Conservation (phyloP, 2,329 filamentous ascomycete genomes). For the Pyricularia grisea region DNA sequence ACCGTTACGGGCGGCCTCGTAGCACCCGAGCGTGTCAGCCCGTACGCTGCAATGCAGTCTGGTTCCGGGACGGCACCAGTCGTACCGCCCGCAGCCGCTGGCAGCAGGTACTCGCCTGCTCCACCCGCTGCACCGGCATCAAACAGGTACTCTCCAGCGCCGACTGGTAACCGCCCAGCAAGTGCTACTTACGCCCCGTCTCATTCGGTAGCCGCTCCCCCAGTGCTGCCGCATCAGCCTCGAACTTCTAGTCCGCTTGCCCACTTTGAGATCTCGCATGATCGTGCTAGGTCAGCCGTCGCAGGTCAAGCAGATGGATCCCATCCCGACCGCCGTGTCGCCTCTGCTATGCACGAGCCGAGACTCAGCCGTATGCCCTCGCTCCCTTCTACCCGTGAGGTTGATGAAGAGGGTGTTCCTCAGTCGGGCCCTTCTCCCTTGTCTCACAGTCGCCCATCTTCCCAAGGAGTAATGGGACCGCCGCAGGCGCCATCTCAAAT, state of each 20-base stretch:
- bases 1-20: constrained; percentile 26
- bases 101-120: constrained; percentile 52
- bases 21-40: constrained; percentile 40
- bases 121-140: constrained; percentile 27
- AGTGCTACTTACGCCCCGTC: constrained; percentile 27
- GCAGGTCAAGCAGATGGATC: constrained; percentile 25
- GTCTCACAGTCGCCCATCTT: not conserved
- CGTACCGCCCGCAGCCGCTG: constrained; percentile 19
- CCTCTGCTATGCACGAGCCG: constrained; percentile 43
- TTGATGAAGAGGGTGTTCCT: constrained; percentile 41
- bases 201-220: constrained; percentile 27
- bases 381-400: constrained; percentile 51
- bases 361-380: constrained; percentile 45
- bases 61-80: constrained; percentile 12
- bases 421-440: not conserved
- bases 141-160: constrained; percentile 46
- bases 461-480: not conserved
- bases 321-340: constrained; percentile 37
- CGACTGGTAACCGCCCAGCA: constrained; percentile 26
- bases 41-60: constrained; percentile 39
- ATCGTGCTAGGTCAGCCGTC: constrained; percentile 17
- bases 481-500: not conserved
- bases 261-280: constrained; percentile 47
- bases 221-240: constrained; percentile 48
- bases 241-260: constrained; percentile 58